Evolutionary conservation across 2,329 filamentous ascomycete species (phyloP).

Genomic region (Pestalotiopsis sp.): DNA sequence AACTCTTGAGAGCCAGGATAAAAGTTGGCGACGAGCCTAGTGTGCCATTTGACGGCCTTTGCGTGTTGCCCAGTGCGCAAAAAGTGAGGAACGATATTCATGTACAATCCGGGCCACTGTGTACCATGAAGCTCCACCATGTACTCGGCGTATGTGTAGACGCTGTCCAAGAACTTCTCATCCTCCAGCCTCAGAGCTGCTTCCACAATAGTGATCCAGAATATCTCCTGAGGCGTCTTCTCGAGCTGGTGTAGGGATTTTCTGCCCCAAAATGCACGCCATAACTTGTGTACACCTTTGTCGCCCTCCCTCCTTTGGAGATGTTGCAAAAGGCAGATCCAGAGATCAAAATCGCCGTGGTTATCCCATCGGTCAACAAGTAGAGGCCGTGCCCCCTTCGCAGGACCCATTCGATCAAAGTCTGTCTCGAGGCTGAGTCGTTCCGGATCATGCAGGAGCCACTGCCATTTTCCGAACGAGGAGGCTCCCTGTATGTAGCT

Average conservation of each 20-base stretch:
- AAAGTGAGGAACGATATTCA: slow-evolving; percentile 45
- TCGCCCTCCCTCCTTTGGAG: slow-evolving; percentile 31
- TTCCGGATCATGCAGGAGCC: slow-evolving; percentile 23
- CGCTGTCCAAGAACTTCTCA: slow-evolving; percentile 32
- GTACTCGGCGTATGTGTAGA: slow-evolving; percentile 43
- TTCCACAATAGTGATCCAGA: slow-evolving; percentile 34
- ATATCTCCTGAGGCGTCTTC: slow-evolving; percentile 23
- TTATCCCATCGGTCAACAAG: slow-evolving; percentile 29
- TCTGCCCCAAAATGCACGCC: slow-evolving; percentile 33
- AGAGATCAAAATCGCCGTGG: slow-evolving; percentile 29
- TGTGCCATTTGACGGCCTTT: slow-evolving; percentile 49
- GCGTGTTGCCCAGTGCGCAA: slow-evolving; percentile 40
- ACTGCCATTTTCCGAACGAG: slow-evolving; percentile 27
- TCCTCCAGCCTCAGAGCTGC: slow-evolving; percentile 32
- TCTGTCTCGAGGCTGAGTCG: slow-evolving; percentile 32
- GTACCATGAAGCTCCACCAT: slow-evolving; percentile 39
- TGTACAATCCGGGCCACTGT: slow-evolving; percentile 53
- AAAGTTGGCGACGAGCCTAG: slow-evolving; percentile 44
- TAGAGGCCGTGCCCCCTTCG: slow-evolving; percentile 19
- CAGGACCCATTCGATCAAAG: slow-evolving; percentile 27
- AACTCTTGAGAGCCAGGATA: slow-evolving; percentile 43
- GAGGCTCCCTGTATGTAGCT: slow-evolving; percentile 22
- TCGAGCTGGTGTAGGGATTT: slow-evolving; percentile 29
- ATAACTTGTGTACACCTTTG: slow-evolving; percentile 26
- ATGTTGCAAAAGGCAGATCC: slow-evolving; percentile 30